A percentile compares a stretch with the other conserved stretches of the same genome.
Evolutionary conservation across 2,329 filamentous ascomycete genomes (phyloP).

Genomic region (Colletotrichum liaoningense): DNA sequence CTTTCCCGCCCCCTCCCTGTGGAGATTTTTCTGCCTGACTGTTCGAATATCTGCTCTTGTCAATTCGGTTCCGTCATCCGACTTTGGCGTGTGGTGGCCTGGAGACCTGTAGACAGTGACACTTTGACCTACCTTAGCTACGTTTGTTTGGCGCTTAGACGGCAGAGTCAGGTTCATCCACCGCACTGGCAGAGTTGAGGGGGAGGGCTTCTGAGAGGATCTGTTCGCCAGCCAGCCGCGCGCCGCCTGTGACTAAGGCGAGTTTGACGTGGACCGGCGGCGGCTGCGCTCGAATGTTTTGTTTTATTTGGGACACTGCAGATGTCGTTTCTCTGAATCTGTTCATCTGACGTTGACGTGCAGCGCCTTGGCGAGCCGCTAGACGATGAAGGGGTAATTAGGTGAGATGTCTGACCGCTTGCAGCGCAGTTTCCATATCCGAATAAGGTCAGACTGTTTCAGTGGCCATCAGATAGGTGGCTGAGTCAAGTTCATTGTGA

Average conservation of each 20-base stretch:
- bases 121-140: constrained; percentile 4
- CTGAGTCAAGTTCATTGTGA: constrained; percentile 4
- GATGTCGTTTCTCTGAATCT: not conserved
- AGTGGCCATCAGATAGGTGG: constrained; percentile 15
- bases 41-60: not conserved
- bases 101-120: not conserved
- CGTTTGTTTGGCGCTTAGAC: constrained; percentile 1
- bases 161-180: not conserved
- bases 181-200: not conserved
- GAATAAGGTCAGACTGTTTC: constrained; percentile 7
- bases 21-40: not conserved
- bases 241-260: not conserved
- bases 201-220: not conserved
- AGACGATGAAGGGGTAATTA: not conserved
- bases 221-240: constrained; percentile 21
- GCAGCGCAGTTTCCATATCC: too few relatives aligned
- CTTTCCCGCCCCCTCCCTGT: not conserved
- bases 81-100: not conserved
- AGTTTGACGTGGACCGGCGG: not conserved
- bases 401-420: constrained; percentile 2
- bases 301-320: not conserved
- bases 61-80: not conserved
- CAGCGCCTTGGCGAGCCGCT: constrained; percentile 3
- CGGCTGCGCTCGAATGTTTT: not conserved
- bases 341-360: not conserved